Evolutionary conservation across 306 rosid genomes (phyloP), one percentile per base, ranked within the genome.

Genomic region (Sicyos baderoa): DNA sequence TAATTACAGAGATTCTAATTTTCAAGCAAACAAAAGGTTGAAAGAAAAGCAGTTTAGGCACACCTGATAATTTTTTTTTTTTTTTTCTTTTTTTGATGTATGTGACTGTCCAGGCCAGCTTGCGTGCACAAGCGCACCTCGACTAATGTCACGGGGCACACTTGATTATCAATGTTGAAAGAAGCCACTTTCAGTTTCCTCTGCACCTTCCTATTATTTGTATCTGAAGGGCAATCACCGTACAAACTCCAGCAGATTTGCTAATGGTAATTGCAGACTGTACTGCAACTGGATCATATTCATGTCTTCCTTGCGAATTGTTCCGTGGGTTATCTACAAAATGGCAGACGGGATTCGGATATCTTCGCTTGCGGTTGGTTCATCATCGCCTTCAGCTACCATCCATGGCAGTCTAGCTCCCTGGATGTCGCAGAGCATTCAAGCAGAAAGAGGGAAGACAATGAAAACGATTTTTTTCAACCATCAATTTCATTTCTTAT

Each of bases 341-440:
- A 77, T 51, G 73, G 82, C 86, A 64, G 84, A 80, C 47, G 81
- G 74, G 74, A 80, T 66, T 60, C 76, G 78, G 68, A 77, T 72
- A 18, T 75, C 75, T 60, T 69, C 18, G 29, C 49, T 9, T 60
- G 37, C 73, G 18, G 59, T 80, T 45, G 64, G 70, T 73, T 76
- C 75, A 56, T 76, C 42, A 35, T 83, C 78, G 71, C 76, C 89
- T 74, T 85, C 86, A 19, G 62, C 68, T 21, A 76, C 85, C 96
- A 87, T 88, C 98, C 98, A 93, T 40, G 47, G 78, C 78, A 88
- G 76, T 74, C 74, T 64, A 55, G 96, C 87, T 69, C 96, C 98
- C 96, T 93, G 83, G 59, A 78, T 29, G 75, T 53, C 48, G 72
- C 55, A 60, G 49, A 13, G 7, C 49, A 25, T 25, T 48, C 72